Percentiles rank a stretch among this genome's conserved stretches.
phyloP scores from a whole-genome alignment of 345 rosid genomes.

The Schrenkiella parvula region DNA sequence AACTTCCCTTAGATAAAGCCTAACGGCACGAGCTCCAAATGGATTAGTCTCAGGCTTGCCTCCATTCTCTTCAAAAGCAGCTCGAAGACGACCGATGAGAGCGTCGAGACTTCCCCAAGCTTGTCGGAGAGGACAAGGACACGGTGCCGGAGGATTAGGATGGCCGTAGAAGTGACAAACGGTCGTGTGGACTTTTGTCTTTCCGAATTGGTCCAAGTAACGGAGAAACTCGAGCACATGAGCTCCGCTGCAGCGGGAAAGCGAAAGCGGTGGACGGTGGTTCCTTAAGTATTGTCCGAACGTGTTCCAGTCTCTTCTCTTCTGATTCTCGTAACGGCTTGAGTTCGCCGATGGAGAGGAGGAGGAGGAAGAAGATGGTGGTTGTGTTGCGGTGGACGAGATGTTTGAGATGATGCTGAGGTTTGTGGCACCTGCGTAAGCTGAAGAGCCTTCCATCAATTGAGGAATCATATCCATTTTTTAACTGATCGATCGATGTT shows the following conservation, averaged over 20 bases:
- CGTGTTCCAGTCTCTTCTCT: constrained; percentile 77
- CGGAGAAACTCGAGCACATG: constrained; percentile 74
- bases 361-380: constrained; percentile 26
- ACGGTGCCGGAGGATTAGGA: constrained; percentile 64
- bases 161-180: constrained; percentile 64
- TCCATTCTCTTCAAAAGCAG: constrained; percentile 67
- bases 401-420: constrained; percentile 30
- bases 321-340: constrained; percentile 70
- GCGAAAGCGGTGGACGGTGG: constrained; percentile 58
- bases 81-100: constrained; percentile 63
- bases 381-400: constrained; percentile 26
- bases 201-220: constrained; percentile 67
- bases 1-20: constrained; percentile 64
- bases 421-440: constrained; percentile 20
- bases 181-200: constrained; percentile 63
- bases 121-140: constrained; percentile 71
- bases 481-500: not conserved
- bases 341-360: constrained; percentile 41
- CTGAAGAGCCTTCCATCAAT: constrained; percentile 29
- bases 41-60: constrained; percentile 68
- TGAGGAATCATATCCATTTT: constrained; percentile 34
- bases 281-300: constrained; percentile 61
- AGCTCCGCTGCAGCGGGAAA: constrained; percentile 59
- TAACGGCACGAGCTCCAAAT: constrained; percentile 61
- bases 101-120: constrained; percentile 83